Base-by-base conservation (phyloP, 148 eudicot genomes). In the Rhododendron kiyosumense region DNA sequence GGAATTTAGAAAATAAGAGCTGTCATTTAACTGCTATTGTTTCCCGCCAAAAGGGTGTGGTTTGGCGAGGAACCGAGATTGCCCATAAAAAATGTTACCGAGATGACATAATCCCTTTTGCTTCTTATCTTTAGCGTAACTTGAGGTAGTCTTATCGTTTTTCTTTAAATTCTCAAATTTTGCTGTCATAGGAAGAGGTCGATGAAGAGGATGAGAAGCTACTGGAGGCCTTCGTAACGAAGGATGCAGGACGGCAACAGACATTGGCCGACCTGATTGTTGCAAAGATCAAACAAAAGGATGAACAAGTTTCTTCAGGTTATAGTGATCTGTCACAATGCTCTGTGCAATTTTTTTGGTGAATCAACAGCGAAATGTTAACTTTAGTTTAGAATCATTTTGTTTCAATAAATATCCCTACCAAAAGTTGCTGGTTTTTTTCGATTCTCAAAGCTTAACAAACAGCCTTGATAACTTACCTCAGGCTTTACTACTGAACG, bases 161-260 rank as follows among this genome's bases (percentile, higher is more conserved):
- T 34, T 78, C 9, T 13, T 81, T 34, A 2, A 17, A 46, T 0
- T 78, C 83, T 22, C 30, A 54, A 52, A 49, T n/a, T 28, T 7
- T 45, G 38, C 18, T 63, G 61, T 76, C 11, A 80, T 81, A 93
- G 94, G 94, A 92, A 46, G 90, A 93, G 83, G 88, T 93, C 54
- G 88, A 97, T 82, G 98, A 97, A 89, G 98, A 93, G 15, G 99
- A 94, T 61, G 98, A 93, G 88, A 90, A 88, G 87, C 88, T 97
- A 89, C 87, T 97, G 81, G 98, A 97, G 54, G 92, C 96, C n/a
- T 95, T 97, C 86, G 85, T 92, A 46, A 93, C 93, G 0, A 94
- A 88, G 86, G 91, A 92, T 84, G 89, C 87, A 12, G 93, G 90
- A 45, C 96, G 89, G 6, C 94, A 93, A 73, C 92, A 89, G 51